Percentiles rank a stretch among this genome's conserved stretches.
phyloP scores from a whole-genome alignment of 2,329 filamentous ascomycete genomes.

The Colletotrichum lindemuthianum region DNA sequence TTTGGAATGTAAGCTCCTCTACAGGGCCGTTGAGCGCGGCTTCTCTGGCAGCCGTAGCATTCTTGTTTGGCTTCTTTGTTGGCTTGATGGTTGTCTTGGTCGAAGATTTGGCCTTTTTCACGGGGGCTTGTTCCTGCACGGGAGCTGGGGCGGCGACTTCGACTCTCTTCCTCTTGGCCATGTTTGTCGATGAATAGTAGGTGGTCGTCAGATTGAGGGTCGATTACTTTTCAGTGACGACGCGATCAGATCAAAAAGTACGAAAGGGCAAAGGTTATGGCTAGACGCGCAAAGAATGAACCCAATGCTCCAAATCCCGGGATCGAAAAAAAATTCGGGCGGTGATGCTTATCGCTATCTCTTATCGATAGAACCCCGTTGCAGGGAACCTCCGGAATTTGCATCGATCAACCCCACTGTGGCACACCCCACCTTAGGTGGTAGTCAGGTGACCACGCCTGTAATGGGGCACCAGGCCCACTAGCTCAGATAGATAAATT shows the following conservation, averaged over 20 bases:
- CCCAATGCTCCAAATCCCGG: too few species aligned
- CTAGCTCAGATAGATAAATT: too few species aligned
- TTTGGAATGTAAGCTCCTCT: conserved; percentile 74
- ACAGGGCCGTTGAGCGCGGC: conserved; percentile 14
- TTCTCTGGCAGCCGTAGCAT: conserved; percentile 22
- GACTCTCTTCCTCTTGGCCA: conserved; percentile 62
- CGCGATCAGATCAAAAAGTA: conserved; percentile 22
- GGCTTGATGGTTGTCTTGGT: neutral
- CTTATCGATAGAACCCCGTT: conserved; percentile 30
- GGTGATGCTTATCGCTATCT: conserved; percentile 32
- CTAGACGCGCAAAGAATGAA: too few species aligned
- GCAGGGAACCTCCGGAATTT: neutral
- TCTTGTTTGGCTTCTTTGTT: too few species aligned
- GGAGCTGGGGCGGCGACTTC: conserved; percentile 42
- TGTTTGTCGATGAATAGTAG: conserved; percentile 38
- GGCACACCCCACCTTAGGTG: too few species aligned
- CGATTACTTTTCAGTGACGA: conserved; percentile 8
- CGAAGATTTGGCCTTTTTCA: conserved; percentile 48
- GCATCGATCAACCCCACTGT: conserved; percentile 1
- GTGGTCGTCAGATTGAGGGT: conserved; percentile 17
- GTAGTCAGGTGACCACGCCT: too few species aligned
- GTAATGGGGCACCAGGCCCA: too few species aligned
- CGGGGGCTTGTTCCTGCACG: conserved; percentile 37
- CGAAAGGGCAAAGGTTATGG: neutral
- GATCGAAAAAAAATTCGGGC: conserved; percentile 26